phyloP scores from a whole-genome alignment of 768 basidiomycete species.

The Amanita subjunquillea region DNA sequence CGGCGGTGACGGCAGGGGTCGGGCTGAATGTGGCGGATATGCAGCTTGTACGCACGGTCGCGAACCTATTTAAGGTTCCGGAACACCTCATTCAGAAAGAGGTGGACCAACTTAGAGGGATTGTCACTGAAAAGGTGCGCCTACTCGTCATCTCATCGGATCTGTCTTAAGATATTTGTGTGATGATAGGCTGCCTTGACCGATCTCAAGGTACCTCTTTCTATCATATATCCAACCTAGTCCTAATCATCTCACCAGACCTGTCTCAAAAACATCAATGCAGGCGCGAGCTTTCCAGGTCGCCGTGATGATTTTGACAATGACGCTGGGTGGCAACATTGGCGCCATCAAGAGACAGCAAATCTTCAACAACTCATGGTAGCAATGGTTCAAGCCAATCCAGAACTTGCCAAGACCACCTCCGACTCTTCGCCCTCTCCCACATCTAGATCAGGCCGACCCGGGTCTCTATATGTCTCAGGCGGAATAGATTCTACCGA shows the following conservation, averaged over 20 bases:
- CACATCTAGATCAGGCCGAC: slow-evolving; percentile 37
- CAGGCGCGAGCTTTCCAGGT: slow-evolving; percentile 75
- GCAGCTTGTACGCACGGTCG: slow-evolving; percentile 63
- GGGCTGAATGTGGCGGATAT: slow-evolving; percentile 58
- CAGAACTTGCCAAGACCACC: slow-evolving; percentile 75
- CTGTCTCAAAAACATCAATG: slow-evolving; percentile 85
- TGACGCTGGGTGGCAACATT: slow-evolving; percentile 76
- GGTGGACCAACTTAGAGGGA: slow-evolving; percentile 50
- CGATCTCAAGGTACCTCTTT: slow-evolving; percentile 64
- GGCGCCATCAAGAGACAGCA: slow-evolving; percentile 73
- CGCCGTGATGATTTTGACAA: slow-evolving; percentile 78
- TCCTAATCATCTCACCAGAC: slow-evolving; percentile 34
- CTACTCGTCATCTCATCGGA: background rate
- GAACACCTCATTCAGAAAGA: slow-evolving; percentile 62
- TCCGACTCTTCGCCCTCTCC: slow-evolving; percentile 37
- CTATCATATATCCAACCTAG: background rate
- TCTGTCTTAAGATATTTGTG: slow-evolving; percentile 1
- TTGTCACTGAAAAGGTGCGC: slow-evolving; percentile 71
- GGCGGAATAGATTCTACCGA: slow-evolving; percentile 15
- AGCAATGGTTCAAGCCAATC: slow-evolving; percentile 76
- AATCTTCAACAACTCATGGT: slow-evolving; percentile 85
- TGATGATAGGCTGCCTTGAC: slow-evolving; percentile 60
- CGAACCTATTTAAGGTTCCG: slow-evolving; percentile 64
- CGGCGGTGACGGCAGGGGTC: slow-evolving; percentile 5
- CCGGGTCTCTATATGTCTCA: slow-evolving; percentile 34